phyloP scores from a whole-genome alignment of 1,284 basidiomycete species.

The Schizopora paradoxa region DNA sequence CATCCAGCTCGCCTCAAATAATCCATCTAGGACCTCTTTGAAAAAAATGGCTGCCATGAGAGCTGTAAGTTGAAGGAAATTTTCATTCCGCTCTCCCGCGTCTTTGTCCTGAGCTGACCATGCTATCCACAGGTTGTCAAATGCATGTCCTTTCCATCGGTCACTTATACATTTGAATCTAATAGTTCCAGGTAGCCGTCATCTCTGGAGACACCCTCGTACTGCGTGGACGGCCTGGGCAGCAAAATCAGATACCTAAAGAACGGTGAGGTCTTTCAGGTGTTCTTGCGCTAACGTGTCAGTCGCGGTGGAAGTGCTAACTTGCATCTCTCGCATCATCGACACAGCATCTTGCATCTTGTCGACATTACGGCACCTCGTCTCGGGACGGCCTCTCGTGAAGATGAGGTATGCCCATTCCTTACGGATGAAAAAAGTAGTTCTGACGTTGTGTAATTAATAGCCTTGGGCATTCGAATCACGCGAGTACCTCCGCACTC shows the following conservation, averaged over 20 bases:
- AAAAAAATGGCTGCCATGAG: no score
- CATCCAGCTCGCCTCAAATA: background rate
- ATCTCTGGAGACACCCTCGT: slow-evolving; percentile 86
- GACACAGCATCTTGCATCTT: slow-evolving; percentile 84
- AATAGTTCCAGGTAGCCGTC: slow-evolving; percentile 76
- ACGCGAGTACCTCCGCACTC: slow-evolving; percentile 83
- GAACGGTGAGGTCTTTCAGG: slow-evolving; percentile 62
- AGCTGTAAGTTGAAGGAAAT: background rate
- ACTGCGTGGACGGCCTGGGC: slow-evolving; percentile 68
- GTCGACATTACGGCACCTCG: slow-evolving; percentile 80
- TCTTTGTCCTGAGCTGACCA: slow-evolving; percentile 11
- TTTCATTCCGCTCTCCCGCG: background rate
- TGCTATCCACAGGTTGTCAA: slow-evolving; percentile 54
- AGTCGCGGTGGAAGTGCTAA: no score
- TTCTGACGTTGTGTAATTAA: slow-evolving; percentile 2
- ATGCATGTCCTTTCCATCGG: slow-evolving; percentile 39
- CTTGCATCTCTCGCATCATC: slow-evolving; percentile 15
- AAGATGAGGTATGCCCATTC: slow-evolving; percentile 69
- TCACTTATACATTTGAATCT: background rate
- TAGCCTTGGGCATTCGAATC: slow-evolving; percentile 90
- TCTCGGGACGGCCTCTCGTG: slow-evolving; percentile 71
- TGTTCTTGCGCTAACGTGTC: no score
- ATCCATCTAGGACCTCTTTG: no score
- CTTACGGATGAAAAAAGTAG: no score
- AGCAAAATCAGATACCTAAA: slow-evolving; percentile 81